Base-by-base conservation (phyloP, 495 filamentous ascomycete species). In the Extremus antarcticus region DNA sequence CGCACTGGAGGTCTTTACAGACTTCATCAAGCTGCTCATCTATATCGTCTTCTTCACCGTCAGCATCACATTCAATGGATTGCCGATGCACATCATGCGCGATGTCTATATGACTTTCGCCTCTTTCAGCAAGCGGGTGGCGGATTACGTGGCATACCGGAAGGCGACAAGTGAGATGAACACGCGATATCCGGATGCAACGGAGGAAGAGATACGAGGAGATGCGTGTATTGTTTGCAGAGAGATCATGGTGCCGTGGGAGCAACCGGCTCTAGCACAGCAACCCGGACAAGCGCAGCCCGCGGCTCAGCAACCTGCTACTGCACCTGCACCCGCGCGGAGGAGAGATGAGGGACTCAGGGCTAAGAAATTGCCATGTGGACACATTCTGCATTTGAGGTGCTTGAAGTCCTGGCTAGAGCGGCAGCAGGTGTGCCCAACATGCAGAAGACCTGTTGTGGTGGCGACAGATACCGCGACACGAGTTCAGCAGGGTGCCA, bases 321-420 rank as follows among this genome's bases (percentile, higher is more conserved):
- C 24, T n/a, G 20, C 50, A 63, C 24, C 51, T 53, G 59, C 63
- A 24, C 65, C 67, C 21, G 57, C 69, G 43, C 63, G 70, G 69
- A 64, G 53, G 61, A 74, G 68, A 24, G 84, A 92, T 55, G 89
- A 97, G 63, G 79, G 92, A 38, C 81, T 83, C 25, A 82, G 94
- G 43, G 86, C 94, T 11, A 98, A 97, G 71, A 95, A 94, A 70
- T 79, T 98, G 10, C 92, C 92, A 0, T 98, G 92, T 66, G 90
- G 91, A 1, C 92, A 98, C 67, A 90, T 96, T 46, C 71, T 98
- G 29, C 92, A 98, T 69, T 88, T 95, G 59, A 82, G 88, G 19
- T 98, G 92, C 65, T 79, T 98, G 43, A 84, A 88, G 64, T 94
- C 91, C 67, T 98, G 92, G 92, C 73, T 98, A n/a, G 92, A 97